A percentile compares a stretch with the other conserved stretches of the same genome.
These are phyloP conservation scores for Tuber melanosporum DNA, from an alignment of 495 filamentous ascomycete species.

Conservation along the genomic window DNA sequence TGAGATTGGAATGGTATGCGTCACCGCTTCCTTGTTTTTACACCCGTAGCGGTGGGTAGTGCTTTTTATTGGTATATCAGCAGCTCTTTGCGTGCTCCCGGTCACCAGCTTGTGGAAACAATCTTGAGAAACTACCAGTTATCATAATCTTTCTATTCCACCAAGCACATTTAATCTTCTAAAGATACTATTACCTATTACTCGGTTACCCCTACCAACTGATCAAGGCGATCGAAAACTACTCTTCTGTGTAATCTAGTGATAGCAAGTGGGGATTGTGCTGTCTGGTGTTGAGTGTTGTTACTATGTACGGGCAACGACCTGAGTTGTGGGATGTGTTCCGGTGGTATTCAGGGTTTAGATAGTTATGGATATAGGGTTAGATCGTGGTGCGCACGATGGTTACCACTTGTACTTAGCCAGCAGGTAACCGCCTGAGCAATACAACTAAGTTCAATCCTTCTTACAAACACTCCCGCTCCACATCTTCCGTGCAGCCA, in stretches of 20 bases:
- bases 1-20: neutral
- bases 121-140: neutral
- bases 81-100: neutral
- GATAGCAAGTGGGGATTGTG: neutral
- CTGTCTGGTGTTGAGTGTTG: too few relatives aligned
- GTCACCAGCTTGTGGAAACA: neutral
- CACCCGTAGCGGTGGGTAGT: neutral
- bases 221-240: neutral
- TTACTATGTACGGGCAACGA: too few relatives aligned
- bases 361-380: too few relatives aligned
- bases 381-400: too few relatives aligned
- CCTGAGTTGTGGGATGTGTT: too few relatives aligned
- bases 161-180: neutral
- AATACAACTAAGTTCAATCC: too few relatives aligned
- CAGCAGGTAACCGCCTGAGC: too few relatives aligned
- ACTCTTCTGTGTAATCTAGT: neutral
- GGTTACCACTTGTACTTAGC: too few relatives aligned
- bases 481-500: too few relatives aligned
- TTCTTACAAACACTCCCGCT: too few relatives aligned
- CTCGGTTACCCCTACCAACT: neutral
- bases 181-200: neutral
- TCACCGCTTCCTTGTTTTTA: neutral
- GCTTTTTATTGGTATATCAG: neutral
- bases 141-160: neutral
- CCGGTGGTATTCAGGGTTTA: too few relatives aligned